A percentile compares a stretch with the other conserved stretches of the same genome.
Evolutionary conservation across 306 rosid genomes (phyloP).

Genomic region (Corylus heterophylla): DNA sequence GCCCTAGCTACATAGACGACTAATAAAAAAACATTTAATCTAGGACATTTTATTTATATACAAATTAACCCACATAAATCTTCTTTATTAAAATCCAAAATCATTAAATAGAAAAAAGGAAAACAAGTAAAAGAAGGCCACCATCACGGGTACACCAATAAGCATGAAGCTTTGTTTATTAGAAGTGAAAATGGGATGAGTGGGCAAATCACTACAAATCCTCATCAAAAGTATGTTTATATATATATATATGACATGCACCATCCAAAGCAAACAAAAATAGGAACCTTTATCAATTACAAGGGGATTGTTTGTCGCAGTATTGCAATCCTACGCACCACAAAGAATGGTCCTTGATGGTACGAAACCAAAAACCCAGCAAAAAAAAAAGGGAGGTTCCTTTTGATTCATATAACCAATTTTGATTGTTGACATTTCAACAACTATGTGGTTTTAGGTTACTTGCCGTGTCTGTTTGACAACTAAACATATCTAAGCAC

Average conservation of each 20-base stretch:
- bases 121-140: neutral
- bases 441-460: constrained; percentile 19
- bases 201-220: neutral
- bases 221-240: neutral
- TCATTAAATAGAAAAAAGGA: too few species aligned
- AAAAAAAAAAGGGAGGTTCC: too few species aligned
- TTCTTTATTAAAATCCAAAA: too few species aligned
- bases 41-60: too few species aligned
- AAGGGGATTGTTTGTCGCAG: neutral
- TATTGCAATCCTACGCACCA: neutral
- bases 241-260: neutral
- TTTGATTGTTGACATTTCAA: constrained; percentile 17
- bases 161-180: neutral
- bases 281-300: neutral
- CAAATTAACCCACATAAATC: too few species aligned
- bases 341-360: neutral
- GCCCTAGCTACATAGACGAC: too few species aligned
- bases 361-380: neutral
- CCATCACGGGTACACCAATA: neutral
- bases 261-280: neutral
- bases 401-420: constrained; percentile 3
- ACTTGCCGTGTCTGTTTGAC: neutral
- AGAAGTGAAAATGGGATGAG: neutral
- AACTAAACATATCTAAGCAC: neutral
- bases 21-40: too few species aligned